Percentiles rank a stretch among this genome's conserved stretches.
phyloP scores from a whole-genome alignment of 129 eudicot genomes.

The Lactuca saligna region DNA sequence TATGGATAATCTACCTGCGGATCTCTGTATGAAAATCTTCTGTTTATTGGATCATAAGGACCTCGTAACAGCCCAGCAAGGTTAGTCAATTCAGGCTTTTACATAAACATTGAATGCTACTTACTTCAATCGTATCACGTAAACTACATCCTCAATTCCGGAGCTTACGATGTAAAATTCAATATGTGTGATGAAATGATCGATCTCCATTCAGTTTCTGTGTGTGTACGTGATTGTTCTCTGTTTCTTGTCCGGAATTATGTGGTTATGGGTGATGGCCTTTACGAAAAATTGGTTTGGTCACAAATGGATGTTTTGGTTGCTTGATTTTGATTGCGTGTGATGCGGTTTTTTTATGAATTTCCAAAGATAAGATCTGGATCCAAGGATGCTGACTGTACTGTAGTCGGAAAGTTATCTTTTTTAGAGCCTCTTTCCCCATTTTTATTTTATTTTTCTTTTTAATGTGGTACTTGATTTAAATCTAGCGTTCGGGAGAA shows the following conservation, averaged over 20 bases:
- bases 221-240: not conserved
- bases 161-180: not conserved
- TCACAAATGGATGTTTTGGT: not conserved
- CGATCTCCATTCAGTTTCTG: not conserved
- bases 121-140: not conserved
- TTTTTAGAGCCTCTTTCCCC: not conserved
- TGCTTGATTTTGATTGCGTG: not conserved
- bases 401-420: not conserved
- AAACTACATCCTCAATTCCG: not conserved
- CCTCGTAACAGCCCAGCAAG: conserved; percentile 71
- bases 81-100: conserved; percentile 31
- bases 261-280: conserved; percentile 1
- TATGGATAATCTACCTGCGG: conserved; percentile 39
- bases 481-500: not conserved
- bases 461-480: not conserved
- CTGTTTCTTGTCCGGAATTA: not conserved
- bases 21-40: conserved; percentile 61
- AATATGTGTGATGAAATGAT: not conserved
- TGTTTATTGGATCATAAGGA: conserved; percentile 71
- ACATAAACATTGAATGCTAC: not conserved
- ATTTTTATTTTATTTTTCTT: not conserved
- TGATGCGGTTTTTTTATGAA: not conserved
- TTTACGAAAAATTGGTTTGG: not conserved
- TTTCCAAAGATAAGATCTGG: not conserved
- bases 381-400: not conserved